Base-by-base conservation (phyloP, 257 asterid species). In the Penstemon barbatus region DNA sequence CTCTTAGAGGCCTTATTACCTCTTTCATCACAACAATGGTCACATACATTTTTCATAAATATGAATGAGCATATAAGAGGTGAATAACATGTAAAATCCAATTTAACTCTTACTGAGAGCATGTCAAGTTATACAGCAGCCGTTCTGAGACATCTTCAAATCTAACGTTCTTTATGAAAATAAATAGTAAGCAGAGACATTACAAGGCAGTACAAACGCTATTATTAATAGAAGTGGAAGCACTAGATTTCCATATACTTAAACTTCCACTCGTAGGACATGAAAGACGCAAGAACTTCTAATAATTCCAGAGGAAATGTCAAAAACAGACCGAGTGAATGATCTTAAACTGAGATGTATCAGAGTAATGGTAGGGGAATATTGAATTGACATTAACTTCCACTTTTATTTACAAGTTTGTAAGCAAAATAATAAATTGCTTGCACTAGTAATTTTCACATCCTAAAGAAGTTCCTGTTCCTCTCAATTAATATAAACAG, bases 1-100 rank as follows among this genome's bases (percentile, higher is more conserved):
- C 60, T 65, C 64, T 55, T 61, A 63, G 85, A 78, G 79, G 79
- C 72, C 53, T 63, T 65, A 54, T 63, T 51, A 63, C 73, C 78
- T 66, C 74, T 69, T 71, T 61, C 60, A 70, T 69, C 77, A 81
- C 12, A 40, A 71, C 38, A 72, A 60, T 48, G 5, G 64, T 19
- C 41, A 70, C 48, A 48, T 63, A 45, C 39, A 41, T 15, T 53
- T 65, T 69, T 48, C 55, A 37, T n/a, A 33, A 6, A 45, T 77
- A 50, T 51, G 59, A 52, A 57, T 66, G 51, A 50, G 69, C 60
- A 66, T 58, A 43, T 18, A 38, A 57, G 72, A 66, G 7, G 51
- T 55, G 37, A 10, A 37, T 13, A 75, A 52, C 9, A 50, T 61
- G 50, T 70, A 44, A 46, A 67, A 19, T 8, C 57, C 69, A 61